A percentile compares a stretch with the other conserved stretches of the same genome.
These are phyloP conservation scores for Eucalyptus virginea DNA, from an alignment of 345 rosid species.

Conservation along the genomic window DNA sequence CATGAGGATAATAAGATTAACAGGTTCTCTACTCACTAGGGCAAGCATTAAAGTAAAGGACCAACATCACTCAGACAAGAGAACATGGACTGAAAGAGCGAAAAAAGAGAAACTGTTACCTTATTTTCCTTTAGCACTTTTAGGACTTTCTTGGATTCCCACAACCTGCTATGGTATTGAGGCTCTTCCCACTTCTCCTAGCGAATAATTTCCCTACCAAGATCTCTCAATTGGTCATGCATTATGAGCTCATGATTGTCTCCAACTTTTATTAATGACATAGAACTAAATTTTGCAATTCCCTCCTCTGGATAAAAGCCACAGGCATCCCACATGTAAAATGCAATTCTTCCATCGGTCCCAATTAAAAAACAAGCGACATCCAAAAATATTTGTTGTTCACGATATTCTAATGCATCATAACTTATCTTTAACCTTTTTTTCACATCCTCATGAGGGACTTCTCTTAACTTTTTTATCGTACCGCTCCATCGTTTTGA, in stretches of 20 bases:
- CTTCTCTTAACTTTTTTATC: no score
- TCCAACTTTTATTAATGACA: background rate
- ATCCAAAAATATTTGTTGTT: no score
- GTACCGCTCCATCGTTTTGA: no score
- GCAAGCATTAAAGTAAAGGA: background rate
- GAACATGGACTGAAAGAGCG: background rate
- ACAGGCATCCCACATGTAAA: accelerated
- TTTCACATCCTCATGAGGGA: background rate
- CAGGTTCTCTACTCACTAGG: background rate
- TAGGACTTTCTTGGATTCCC: background rate
- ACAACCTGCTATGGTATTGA: background rate
- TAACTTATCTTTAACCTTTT: background rate
- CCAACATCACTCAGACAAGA: background rate
- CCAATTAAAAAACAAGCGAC: background rate
- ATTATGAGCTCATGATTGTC: background rate
- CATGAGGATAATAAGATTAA: background rate
- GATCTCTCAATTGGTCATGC: background rate
- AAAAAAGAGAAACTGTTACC: background rate
- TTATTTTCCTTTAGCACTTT: background rate
- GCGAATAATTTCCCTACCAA: background rate
- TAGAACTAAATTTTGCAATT: no score
- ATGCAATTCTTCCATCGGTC: background rate
- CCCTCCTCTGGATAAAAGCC: no score
- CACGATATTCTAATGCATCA: background rate
- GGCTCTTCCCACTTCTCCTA: background rate